These are phyloP conservation scores for Plenodomus biglobosus DNA, from an alignment of 2,329 filamentous ascomycete species.

Conservation along the genomic window DNA sequence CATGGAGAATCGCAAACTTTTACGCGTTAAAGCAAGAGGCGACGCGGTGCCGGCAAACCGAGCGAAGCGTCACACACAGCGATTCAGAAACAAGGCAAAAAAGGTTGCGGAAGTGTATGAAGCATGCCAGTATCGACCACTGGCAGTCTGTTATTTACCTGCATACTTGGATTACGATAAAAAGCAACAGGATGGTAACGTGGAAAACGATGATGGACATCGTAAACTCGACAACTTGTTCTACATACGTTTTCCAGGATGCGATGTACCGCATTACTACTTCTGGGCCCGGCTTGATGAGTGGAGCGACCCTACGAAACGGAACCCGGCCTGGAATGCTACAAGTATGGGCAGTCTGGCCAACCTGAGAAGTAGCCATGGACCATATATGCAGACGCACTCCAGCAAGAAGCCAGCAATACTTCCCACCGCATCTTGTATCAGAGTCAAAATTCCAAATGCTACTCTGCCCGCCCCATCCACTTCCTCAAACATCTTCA, in stretches of 20 bases:
- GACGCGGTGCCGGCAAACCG: constrained; percentile 7
- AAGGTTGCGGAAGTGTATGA: constrained; percentile 26
- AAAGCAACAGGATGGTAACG: not conserved
- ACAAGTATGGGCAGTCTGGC: too few species aligned
- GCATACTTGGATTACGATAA: constrained; percentile 25
- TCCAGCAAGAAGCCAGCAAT: not conserved
- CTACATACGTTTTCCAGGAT: constrained; percentile 31
- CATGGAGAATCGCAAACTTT: constrained; percentile 7
- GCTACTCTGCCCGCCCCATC: not conserved
- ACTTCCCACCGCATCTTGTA: not conserved
- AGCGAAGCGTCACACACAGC: constrained; percentile 6
- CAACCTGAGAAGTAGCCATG: not conserved
- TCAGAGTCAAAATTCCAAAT: not conserved
- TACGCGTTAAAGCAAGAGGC: constrained; percentile 2
- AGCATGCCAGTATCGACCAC: constrained; percentile 18
- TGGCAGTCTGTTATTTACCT: constrained; percentile 28
- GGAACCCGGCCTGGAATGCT: not conserved
- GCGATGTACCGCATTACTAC: constrained; percentile 37
- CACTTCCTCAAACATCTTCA: not conserved
- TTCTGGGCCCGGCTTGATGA: constrained; percentile 30
- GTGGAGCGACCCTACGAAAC: not conserved
- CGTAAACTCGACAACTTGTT: constrained; percentile 23
- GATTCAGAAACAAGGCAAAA: constrained; percentile 12
- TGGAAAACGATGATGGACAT: not conserved
- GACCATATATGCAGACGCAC: not conserved